phyloP scores from a whole-genome alignment of 2,329 filamentous ascomycete species.

The Rasamsonia emersonii region DNA sequence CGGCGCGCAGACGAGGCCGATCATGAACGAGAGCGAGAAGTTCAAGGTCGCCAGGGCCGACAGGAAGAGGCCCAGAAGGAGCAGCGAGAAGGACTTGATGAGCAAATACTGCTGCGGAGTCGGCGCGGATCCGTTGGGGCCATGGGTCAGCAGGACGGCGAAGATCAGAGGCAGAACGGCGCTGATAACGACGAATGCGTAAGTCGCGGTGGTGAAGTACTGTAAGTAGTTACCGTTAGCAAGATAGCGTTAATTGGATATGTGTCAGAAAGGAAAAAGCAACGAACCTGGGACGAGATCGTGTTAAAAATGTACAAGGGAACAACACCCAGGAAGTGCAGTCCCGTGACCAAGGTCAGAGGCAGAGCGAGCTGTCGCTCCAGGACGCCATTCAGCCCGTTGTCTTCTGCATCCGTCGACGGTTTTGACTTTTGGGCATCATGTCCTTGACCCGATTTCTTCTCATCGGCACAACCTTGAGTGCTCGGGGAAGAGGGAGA shows the following conservation, averaged over 20 bases:
- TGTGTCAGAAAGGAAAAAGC: slow-evolving; percentile 4
- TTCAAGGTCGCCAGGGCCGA: slow-evolving; percentile 91
- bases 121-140: slow-evolving; percentile 37
- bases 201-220: slow-evolving; percentile 54
- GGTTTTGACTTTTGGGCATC: slow-evolving; percentile 10
- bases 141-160: slow-evolving; percentile 45
- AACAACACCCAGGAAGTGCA: slow-evolving; percentile 68
- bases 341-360: slow-evolving; percentile 59
- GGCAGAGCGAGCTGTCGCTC: slow-evolving; percentile 42
- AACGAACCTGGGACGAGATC: slow-evolving; percentile 54
- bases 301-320: slow-evolving; percentile 85
- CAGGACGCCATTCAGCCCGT: slow-evolving; percentile 16
- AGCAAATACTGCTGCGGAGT: slow-evolving; percentile 65
- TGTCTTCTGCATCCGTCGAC: slow-evolving; percentile 9
- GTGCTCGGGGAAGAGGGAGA: slow-evolving; percentile 5
- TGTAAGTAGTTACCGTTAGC: slow-evolving; percentile 31
- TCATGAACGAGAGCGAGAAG: slow-evolving; percentile 79
- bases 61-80: slow-evolving; percentile 83
- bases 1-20: slow-evolving; percentile 70
- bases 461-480: slow-evolving; percentile 13
- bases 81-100: slow-evolving; percentile 83
- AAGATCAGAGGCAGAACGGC: slow-evolving; percentile 49
- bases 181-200: slow-evolving; percentile 48
- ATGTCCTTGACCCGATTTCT: slow-evolving; percentile 12
- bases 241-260: too few relatives aligned